These are phyloP conservation scores for Eucommia ulmoides DNA, from an alignment of 257 asterid genomes.

Conservation along the genomic window DNA sequence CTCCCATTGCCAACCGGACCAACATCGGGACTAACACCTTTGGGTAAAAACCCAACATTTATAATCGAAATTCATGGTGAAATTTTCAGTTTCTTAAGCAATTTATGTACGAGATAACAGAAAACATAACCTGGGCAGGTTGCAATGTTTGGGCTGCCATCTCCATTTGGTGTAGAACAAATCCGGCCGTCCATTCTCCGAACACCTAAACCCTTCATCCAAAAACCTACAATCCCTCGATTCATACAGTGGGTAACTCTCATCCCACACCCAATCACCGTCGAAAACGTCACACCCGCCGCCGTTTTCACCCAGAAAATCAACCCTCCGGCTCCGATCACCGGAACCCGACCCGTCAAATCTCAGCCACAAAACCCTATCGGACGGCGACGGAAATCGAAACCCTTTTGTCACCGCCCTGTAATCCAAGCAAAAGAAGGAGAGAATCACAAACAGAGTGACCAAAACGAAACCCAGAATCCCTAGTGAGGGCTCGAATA, in stretches of 20 bases:
- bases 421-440: conserved; percentile 59
- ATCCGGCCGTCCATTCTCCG: conserved; percentile 76
- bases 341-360: conserved; percentile 3
- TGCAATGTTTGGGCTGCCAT: conserved; percentile 84
- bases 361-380: conserved; percentile 48
- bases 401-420: conserved; percentile 41
- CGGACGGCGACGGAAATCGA: conserved; percentile 34
- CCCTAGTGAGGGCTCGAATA: conserved; percentile 71
- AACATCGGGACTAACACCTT: no score
- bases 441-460: conserved; percentile 36
- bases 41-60: no score
- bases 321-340: conserved; percentile 27
- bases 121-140: conserved; percentile 63
- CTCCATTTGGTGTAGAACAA: conserved; percentile 73
- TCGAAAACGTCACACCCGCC: conserved; percentile 49
- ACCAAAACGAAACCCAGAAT: conserved; percentile 48
- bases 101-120: no score
- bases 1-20: no score
- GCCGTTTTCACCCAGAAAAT: conserved; percentile 42
- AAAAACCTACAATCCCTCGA: conserved; percentile 51
- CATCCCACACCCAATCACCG: conserved; percentile 89
- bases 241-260: conserved; percentile 59
- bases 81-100: no score
- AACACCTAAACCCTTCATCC: conserved; percentile 76
- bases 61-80: no score